Conservation (phyloP, 306 rosid species). For the Quercus variabilis region DNA sequence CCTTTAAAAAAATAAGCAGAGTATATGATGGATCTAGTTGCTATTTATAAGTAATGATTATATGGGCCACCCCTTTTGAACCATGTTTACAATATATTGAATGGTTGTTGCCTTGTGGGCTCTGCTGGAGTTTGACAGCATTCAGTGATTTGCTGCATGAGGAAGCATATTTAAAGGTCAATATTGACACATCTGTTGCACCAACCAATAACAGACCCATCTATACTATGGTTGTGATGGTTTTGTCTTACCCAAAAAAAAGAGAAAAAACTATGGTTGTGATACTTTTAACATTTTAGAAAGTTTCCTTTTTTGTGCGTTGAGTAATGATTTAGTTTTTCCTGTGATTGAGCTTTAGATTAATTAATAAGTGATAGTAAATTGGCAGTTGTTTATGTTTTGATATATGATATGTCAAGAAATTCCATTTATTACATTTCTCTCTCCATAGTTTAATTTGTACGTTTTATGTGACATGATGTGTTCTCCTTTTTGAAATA, state of each 20-base stretch:
- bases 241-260: not conserved
- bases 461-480: not conserved
- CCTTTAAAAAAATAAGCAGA: too few relatives aligned
- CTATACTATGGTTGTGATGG: not conserved
- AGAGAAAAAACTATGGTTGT: not conserved
- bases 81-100: not conserved
- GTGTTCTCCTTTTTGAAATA: constrained; percentile 18
- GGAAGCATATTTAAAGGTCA: not conserved
- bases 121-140: not conserved
- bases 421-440: not conserved
- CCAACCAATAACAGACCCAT: not conserved
- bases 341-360: not conserved
- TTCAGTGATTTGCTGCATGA: not conserved
- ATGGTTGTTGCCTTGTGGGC: not conserved
- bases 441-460: not conserved
- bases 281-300: not conserved
- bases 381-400: not conserved
- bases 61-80: not conserved
- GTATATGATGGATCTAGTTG: too few relatives aligned
- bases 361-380: not conserved
- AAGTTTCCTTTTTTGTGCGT: not conserved
- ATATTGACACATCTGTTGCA: not conserved
- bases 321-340: not conserved
- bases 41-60: not conserved
- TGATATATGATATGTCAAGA: not conserved